These are phyloP conservation scores for Mollisiaceae sp. DNA, from an alignment of 2,329 filamentous ascomycete species.

Conservation along the genomic window DNA sequence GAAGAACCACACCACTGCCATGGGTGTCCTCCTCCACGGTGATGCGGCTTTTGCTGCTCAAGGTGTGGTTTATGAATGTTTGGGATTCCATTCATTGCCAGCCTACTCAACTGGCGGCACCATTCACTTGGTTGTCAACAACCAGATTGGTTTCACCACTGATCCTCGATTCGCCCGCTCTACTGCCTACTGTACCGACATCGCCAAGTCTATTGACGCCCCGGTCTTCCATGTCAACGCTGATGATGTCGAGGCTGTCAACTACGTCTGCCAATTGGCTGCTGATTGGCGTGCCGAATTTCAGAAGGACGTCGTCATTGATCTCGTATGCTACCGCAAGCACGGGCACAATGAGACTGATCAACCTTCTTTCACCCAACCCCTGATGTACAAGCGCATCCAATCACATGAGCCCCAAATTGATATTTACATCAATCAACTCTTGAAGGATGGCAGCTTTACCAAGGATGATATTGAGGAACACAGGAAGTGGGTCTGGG, in stretches of 20 bases:
- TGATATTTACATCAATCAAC: constrained; percentile 89
- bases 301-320: constrained; percentile 97
- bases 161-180: constrained; percentile 97
- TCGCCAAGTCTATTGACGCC: constrained; percentile 97
- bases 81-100: constrained; percentile 95
- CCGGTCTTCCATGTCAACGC: constrained; percentile 99
- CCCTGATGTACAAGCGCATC: constrained; percentile 99
- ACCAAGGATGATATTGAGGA: constrained; percentile 97
- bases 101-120: constrained; percentile 97
- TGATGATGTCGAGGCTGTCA: constrained; percentile 97
- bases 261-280: constrained; percentile 96
- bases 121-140: constrained; percentile 97
- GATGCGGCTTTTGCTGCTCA: constrained; percentile 97
- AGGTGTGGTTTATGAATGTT: constrained; percentile 97
- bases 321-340: constrained; percentile 98
- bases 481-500: constrained; percentile 99
- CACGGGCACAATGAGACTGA: constrained; percentile 99
- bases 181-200: constrained; percentile 98
- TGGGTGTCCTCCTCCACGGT: constrained; percentile 95
- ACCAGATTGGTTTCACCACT: constrained; percentile 99
- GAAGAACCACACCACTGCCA: constrained; percentile 83
- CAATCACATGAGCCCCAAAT: constrained; percentile 82
- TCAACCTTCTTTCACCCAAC: constrained; percentile 99
- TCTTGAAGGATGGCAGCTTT: constrained; percentile 91
- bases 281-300: constrained; percentile 99